Evolutionary conservation across 768 basidiomycete species (phyloP).

Genomic region (Chlorophyllum brunneum): DNA sequence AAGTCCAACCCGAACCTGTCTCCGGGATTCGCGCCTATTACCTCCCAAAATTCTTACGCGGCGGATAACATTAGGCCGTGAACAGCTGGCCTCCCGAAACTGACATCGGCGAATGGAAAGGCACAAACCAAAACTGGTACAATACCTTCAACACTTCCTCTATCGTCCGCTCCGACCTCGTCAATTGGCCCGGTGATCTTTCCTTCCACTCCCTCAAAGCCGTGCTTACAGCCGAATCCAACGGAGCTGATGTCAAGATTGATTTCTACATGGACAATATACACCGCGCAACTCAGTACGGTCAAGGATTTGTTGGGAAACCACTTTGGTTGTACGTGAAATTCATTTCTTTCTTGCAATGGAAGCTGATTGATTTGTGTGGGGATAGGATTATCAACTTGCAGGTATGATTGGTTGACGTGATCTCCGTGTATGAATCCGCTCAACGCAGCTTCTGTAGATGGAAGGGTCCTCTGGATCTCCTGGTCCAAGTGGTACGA

Average conservation of each 20-base stretch:
- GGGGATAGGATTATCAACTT: slow-evolving; percentile 36
- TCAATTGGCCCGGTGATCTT: slow-evolving; percentile 38
- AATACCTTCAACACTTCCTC: slow-evolving; percentile 44
- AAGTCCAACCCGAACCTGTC: neutral
- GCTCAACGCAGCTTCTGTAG: slow-evolving; percentile 18
- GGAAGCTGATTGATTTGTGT: neutral
- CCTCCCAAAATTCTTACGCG: neutral
- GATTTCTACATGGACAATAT: slow-evolving; percentile 39
- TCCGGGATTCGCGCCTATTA: neutral
- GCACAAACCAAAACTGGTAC: slow-evolving; percentile 39
- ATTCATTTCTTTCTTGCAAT: neutral
- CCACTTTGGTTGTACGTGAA: slow-evolving; percentile 37
- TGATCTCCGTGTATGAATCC: neutral
- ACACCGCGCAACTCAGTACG: slow-evolving; percentile 33
- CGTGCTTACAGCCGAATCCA: slow-evolving; percentile 34
- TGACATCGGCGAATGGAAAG: slow-evolving; percentile 45
- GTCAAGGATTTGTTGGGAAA: slow-evolving; percentile 35
- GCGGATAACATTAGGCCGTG: slow-evolving; percentile 31
- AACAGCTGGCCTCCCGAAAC: slow-evolving; percentile 40
- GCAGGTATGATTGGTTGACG: slow-evolving; percentile 23
- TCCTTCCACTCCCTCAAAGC: slow-evolving; percentile 41
- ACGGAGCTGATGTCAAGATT: slow-evolving; percentile 34
- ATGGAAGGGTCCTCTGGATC: slow-evolving; percentile 45
- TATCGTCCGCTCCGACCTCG: slow-evolving; percentile 34
- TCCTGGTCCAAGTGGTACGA: slow-evolving; percentile 37